Evolutionary conservation across 805 yeast genomes (phyloP).

Genomic region (Kluyveromyces siamensis): DNA sequence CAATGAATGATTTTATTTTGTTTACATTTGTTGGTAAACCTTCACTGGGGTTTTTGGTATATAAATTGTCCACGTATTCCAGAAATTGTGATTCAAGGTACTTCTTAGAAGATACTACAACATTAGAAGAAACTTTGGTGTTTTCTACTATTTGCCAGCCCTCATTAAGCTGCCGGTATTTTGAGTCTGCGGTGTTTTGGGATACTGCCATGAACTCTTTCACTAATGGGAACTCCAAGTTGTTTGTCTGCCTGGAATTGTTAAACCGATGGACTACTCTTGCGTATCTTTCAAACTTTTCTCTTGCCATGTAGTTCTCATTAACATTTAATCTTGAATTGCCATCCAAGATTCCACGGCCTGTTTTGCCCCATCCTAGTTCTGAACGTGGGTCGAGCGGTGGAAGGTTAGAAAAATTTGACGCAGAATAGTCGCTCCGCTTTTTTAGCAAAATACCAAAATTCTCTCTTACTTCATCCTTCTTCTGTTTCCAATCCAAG

Average conservation of each 20-base stretch:
- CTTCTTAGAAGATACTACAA: conserved; percentile 45
- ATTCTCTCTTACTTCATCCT: conserved; percentile 62
- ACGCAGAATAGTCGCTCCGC: conserved; percentile 5
- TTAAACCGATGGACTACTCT: conserved; percentile 62
- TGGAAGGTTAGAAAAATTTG: conserved; percentile 6
- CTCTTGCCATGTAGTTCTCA: conserved; percentile 33
- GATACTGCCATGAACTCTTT: conserved; percentile 53
- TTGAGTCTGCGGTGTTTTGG: conserved; percentile 48
- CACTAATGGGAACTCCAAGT: conserved; percentile 43
- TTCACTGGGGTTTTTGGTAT: conserved; percentile 45
- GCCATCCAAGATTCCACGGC: conserved; percentile 22
- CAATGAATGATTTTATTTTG: conserved; percentile 58
- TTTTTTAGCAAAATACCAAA: conserved; percentile 47
- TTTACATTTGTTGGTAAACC: conserved; percentile 67
- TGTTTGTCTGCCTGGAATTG: conserved; percentile 49
- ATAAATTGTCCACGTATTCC: conserved; percentile 60
- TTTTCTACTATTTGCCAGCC: conserved; percentile 58
- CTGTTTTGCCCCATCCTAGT: conserved; percentile 25
- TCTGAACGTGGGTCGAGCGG: conserved; percentile 9
- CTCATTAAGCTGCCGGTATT: conserved; percentile 64
- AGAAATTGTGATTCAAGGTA: conserved; percentile 73
- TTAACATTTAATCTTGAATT: conserved; percentile 35
- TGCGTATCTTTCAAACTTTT: conserved; percentile 68
- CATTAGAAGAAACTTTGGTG: conserved; percentile 29
- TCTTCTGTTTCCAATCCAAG: conserved; percentile 77